phyloP scores from a whole-genome alignment of 2,329 filamentous ascomycete genomes.

The Trichoderma simmonsii region DNA sequence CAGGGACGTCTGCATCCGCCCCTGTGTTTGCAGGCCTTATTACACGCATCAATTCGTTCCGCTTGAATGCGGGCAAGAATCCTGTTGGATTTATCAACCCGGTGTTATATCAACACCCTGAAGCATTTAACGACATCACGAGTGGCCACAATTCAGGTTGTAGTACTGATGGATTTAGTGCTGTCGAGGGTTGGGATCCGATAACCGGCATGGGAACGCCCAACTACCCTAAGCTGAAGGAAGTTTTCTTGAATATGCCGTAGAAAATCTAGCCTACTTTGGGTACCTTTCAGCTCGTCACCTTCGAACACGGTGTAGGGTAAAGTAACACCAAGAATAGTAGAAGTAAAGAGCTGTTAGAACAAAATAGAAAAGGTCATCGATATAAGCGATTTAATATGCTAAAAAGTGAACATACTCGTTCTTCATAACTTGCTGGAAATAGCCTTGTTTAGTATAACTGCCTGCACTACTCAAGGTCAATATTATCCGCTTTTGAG shows the following conservation, averaged over 20 bases:
- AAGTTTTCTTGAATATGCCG: background rate
- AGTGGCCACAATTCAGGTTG: constrained; percentile 30
- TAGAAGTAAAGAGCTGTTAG: background rate
- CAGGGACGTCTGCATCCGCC: constrained; percentile 44
- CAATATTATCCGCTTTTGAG: background rate
- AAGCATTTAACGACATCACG: constrained; percentile 8
- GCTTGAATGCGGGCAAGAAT: constrained; percentile 25
- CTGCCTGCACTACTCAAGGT: background rate
- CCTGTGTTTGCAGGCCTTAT: constrained; percentile 32
- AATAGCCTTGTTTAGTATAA: background rate
- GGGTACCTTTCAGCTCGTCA: background rate
- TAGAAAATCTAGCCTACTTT: background rate
- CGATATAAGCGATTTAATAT: no score
- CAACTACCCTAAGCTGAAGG: constrained; percentile 1
- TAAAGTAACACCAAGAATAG: background rate
- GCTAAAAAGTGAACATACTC: background rate
- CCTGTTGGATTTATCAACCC: constrained; percentile 1
- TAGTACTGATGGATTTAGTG: constrained; percentile 29
- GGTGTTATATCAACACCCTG: background rate
- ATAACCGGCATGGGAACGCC: constrained; percentile 16
- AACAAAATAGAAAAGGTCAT: background rate
- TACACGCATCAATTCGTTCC: constrained; percentile 27
- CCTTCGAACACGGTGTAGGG: background rate
- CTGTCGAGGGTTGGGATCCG: constrained; percentile 18
- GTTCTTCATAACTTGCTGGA: background rate